Conservation (phyloP, 202 grass and related monocot genomes). For the Eragrostis tef region DNA sequence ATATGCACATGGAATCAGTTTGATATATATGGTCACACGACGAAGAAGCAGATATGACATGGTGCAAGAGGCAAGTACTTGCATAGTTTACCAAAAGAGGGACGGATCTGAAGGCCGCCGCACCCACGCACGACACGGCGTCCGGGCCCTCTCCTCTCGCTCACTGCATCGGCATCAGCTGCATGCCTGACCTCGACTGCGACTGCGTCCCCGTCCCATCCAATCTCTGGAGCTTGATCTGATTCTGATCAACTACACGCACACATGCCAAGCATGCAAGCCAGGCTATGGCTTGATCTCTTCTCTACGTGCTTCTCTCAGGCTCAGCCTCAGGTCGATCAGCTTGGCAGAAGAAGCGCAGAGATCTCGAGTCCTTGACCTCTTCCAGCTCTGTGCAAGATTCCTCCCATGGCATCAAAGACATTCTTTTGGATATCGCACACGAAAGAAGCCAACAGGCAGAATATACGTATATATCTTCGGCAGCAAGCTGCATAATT, state of each 20-base stretch:
- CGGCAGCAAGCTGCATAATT: constrained; percentile 1
- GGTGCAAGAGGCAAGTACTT: constrained; percentile 2
- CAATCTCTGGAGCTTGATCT: not conserved
- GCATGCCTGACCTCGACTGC: constrained; percentile 18
- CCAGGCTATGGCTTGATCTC: not conserved
- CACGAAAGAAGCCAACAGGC: not conserved
- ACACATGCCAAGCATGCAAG: constrained; percentile 12
- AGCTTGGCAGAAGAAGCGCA: constrained; percentile 21
- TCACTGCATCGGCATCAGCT: not conserved
- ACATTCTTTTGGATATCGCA: constrained; percentile 41
- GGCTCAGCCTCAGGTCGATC: not conserved
- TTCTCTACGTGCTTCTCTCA: no score
- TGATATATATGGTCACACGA: not conserved
- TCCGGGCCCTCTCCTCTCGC: constrained; percentile 21
- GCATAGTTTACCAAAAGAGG: constrained; percentile 31
- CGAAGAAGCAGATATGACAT: not conserved
- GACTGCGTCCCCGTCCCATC: constrained; percentile 30
- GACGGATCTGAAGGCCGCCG: constrained; percentile 21
- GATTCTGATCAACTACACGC: constrained; percentile 18
- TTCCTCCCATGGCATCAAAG: constrained; percentile 39
- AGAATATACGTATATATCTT: not conserved
- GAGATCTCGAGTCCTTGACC: constrained; percentile 59
- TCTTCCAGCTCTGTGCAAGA: constrained; percentile 53
- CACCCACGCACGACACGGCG: constrained; percentile 38
- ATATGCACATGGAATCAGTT: not conserved